Evolutionary conservation across 257 asterid species (phyloP).

Genomic region (Solanum stenotomum): DNA sequence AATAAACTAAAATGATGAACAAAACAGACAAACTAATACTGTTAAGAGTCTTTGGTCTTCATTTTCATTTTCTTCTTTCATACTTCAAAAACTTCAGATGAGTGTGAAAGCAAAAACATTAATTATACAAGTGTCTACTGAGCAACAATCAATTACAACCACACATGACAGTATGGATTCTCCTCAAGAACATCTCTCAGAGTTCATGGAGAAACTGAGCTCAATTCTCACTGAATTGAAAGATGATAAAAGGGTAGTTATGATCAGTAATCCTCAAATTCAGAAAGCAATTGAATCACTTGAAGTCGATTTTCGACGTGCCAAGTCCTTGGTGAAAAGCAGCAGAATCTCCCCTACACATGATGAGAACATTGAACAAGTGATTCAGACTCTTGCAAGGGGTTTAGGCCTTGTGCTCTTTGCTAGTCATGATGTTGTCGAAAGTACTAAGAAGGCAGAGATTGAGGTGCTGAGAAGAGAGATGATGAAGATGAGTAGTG

Average conservation of each 20-base stretch:
- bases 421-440: constrained; percentile 47
- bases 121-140: not conserved
- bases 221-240: constrained; percentile 55
- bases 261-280: constrained; percentile 26
- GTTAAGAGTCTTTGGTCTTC: constrained; percentile 14
- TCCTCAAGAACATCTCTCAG: constrained; percentile 50
- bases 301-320: constrained; percentile 45
- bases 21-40: constrained; percentile 1
- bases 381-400: constrained; percentile 42
- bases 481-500: constrained; percentile 33
- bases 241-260: constrained; percentile 10
- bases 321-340: constrained; percentile 25
- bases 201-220: constrained; percentile 43
- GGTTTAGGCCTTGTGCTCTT: constrained; percentile 78
- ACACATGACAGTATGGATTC: constrained; percentile 22
- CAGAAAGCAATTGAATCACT: constrained; percentile 62
- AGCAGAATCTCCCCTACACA: constrained; percentile 43
- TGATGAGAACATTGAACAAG: constrained; percentile 31
- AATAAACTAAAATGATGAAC: not conserved
- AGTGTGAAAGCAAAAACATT: not conserved
- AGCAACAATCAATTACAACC: not conserved
- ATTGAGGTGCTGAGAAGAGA: constrained; percentile 55
- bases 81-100: not conserved
- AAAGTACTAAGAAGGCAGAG: constrained; percentile 34
- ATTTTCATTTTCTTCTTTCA: constrained; percentile 6